A percentile compares a stretch with the other conserved stretches of the same genome.
Conservation (phyloP, 2,329 filamentous ascomycete species). For the Colletotrichum aenigma region DNA sequence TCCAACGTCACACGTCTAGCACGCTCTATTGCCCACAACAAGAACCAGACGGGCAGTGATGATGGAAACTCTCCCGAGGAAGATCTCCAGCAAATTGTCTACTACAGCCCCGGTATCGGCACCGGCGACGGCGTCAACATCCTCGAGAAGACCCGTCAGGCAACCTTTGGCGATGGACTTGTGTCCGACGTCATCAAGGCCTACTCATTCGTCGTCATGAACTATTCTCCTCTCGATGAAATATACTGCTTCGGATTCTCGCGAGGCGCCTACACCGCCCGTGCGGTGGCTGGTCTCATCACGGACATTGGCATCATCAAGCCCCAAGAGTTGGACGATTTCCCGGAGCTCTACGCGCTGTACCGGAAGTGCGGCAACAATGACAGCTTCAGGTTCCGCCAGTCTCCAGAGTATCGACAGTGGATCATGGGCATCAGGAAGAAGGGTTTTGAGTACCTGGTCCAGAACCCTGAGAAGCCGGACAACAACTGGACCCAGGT, state of each 20-base stretch:
- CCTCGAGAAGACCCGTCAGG: not conserved
- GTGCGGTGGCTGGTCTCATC: constrained; percentile 42
- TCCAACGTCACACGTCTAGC: constrained; percentile 6
- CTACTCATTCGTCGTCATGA: constrained; percentile 42
- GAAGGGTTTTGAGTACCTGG: not conserved
- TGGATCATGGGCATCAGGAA: not conserved
- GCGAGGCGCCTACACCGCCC: constrained; percentile 43
- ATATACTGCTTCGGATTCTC: constrained; percentile 43
- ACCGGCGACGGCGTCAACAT: not conserved
- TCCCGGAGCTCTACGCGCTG: not conserved
- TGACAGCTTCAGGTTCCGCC: not conserved
- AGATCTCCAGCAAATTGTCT: not conserved
- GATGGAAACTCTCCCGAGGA: no score
- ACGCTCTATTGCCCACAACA: not conserved
- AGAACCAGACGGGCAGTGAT: no score
- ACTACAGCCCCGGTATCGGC: not conserved
- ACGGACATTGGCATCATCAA: constrained; percentile 25
- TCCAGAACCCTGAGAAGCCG: not conserved
- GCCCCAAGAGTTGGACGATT: constrained; percentile 18
- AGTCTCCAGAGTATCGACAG: not conserved
- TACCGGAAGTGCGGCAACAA: not conserved
- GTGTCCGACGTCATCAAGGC: constrained; percentile 28
- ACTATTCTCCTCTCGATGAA: constrained; percentile 30
- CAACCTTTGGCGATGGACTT: not conserved
- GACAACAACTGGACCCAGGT: not conserved